Conservation (phyloP, 2,329 filamentous ascomycete genomes). For the Hypoxylon sp. region DNA sequence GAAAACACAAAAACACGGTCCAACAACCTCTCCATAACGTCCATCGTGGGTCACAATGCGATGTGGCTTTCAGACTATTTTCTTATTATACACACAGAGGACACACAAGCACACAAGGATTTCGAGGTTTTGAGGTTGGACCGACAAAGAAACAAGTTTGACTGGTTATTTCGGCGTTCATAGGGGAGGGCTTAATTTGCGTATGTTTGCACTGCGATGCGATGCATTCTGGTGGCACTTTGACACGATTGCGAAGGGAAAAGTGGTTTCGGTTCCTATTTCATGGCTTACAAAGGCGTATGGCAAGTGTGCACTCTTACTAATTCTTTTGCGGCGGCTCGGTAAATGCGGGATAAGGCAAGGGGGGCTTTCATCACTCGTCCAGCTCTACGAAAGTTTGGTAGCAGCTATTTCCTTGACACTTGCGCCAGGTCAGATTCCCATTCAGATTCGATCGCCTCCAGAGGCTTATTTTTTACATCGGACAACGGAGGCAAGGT, state of each 20-base stretch:
- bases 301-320: conserved; percentile 40
- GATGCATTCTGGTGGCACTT: conserved; percentile 33
- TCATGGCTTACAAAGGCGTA: conserved; percentile 37
- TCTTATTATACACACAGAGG: neutral
- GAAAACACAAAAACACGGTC: neutral
- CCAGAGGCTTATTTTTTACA: conserved; percentile 20
- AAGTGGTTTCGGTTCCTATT: conserved; percentile 25
- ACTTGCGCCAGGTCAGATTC: conserved; percentile 6
- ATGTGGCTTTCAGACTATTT: conserved; percentile 1
- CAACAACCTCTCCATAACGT: neutral
- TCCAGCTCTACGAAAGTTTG: conserved; percentile 11
- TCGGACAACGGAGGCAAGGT: conserved; percentile 7
- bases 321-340: conserved; percentile 35
- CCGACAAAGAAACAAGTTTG: conserved; percentile 19
- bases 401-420: conserved; percentile 20
- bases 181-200: conserved; percentile 35
- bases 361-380: conserved; percentile 5
- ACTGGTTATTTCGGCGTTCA: conserved; percentile 38
- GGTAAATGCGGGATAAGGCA: conserved; percentile 27
- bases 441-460: conserved; percentile 17
- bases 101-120: neutral
- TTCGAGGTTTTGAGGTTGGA: neutral
- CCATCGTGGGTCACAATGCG: neutral
- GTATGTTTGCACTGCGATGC: conserved; percentile 31
- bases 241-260: conserved; percentile 25